Evolutionary conservation across 2,329 filamentous ascomycete genomes (phyloP), one percentile per base, ranked within the genome.

Genomic region (Pseudocercospora pini-densiflorae): DNA sequence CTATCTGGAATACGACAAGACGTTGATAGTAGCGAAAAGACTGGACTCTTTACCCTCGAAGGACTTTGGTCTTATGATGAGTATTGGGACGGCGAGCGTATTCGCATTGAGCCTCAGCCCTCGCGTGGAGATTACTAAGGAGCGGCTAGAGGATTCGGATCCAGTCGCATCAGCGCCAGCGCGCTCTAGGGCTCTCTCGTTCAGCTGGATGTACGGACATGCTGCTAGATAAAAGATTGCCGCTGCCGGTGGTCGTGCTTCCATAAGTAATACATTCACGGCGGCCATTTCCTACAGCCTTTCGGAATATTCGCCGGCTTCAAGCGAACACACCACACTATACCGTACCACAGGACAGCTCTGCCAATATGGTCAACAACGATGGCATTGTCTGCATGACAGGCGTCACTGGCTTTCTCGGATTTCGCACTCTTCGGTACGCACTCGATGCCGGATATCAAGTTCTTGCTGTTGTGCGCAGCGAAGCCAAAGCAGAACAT

Each of bases 351-450:
- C 24, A 27, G 5, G 24, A 5, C 5, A 27, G 24, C 24, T 19
- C n/a, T 19, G 5, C 40, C n/a, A 33, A 33, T 9, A 67, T 67
- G 67, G 36, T 59, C 24, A 24, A 19, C 8, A 23, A 55, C n/a
- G 63, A 54, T 14, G 54, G 21, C 1, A 24, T 61, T 27, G 69
- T 78, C 40, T 70, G 77, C 29, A 73, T 81, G 65, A 81, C 79
- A 5, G 80, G 79, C 24, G 76, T 73, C 47, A 81, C 79, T 9
- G 80, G 80, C 53, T 75, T 77, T 59, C 64, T 81, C 9, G 80
- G 80, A 45, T 79, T 76, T 65, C 64, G 68, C 19, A 76, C 76
- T 27, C 73, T 82, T 9, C 51, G 75, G 24, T 62, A 72, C 31
- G 72, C 77, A 5, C 76, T 81, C 31, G 63, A 75, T 51, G 66